Evolutionary conservation across 2,329 filamentous ascomycete genomes (phyloP).

Genomic region (Aspergillus proliferans): DNA sequence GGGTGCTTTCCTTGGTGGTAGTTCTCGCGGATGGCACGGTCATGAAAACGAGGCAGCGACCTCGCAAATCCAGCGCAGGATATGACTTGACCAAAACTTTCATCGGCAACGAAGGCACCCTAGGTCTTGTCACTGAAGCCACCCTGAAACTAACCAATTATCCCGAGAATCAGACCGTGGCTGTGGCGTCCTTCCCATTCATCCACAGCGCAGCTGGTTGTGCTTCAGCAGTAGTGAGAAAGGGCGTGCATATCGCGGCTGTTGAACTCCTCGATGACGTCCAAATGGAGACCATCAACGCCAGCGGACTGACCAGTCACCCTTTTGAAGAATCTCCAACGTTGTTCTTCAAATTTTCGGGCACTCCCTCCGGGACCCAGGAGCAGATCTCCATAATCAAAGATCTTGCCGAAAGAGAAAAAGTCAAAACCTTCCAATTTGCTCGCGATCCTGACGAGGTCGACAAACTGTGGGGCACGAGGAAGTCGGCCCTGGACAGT

Average conservation of each 20-base stretch:
- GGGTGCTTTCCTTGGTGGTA: constrained; percentile 80
- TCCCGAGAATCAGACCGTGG: constrained; percentile 73
- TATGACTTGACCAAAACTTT: constrained; percentile 89
- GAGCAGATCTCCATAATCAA: constrained; percentile 58
- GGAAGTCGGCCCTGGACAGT: constrained; percentile 69
- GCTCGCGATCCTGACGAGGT: constrained; percentile 60
- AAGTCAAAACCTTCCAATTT: constrained; percentile 60
- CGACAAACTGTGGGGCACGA: constrained; percentile 65
- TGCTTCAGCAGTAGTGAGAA: constrained; percentile 70
- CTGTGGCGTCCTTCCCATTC: constrained; percentile 62
- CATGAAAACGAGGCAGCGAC: constrained; percentile 81
- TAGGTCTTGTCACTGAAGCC: constrained; percentile 86
- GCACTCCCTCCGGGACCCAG: constrained; percentile 57
- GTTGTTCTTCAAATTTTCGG: constrained; percentile 69
- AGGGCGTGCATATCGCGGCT: constrained; percentile 80
- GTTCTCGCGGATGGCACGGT: constrained; percentile 88
- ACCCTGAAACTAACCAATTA: constrained; percentile 79
- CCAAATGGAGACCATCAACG: constrained; percentile 70
- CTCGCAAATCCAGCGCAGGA: constrained; percentile 82
- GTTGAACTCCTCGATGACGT: constrained; percentile 89
- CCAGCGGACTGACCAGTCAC: constrained; percentile 38
- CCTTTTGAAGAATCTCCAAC: constrained; percentile 65
- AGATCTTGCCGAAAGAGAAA: constrained; percentile 50
- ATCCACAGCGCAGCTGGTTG: constrained; percentile 70
- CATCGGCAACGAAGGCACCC: constrained; percentile 84